Evolutionary conservation across 2,329 filamentous ascomycete genomes (phyloP), one percentile per base, ranked within the genome.

Genomic region (Fusarium goolgardi): DNA sequence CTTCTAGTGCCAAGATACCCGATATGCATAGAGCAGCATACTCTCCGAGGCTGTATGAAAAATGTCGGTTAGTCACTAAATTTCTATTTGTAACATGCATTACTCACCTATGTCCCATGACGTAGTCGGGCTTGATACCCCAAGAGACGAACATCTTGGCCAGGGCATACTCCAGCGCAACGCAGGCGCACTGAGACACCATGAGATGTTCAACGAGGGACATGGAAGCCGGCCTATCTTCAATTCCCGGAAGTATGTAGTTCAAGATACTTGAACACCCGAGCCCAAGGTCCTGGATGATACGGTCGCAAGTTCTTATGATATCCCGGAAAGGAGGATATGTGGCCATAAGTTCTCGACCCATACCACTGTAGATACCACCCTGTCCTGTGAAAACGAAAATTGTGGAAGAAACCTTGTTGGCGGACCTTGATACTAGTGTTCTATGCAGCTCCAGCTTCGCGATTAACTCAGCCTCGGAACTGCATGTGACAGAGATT

Each of bases 31-130:
- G 15, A 6, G 54, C 54, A 2, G 54, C 29, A 9, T 56, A 56
- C 16, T 56, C 54, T 5, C 54, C 54, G 3, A 56, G 35, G n/a
- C 53, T 56, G 8, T 1, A 23, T 9, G n/a, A 5, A 9, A 21
- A 3, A 35, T 6, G 9, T 6, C 7, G 11, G 15, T 55, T 15
- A 55, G 41, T 47, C 1, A 23, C 16, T 20, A 12, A 16, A 34
- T 11, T 18, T 8, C 4, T 15, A 3, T 13, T 2, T 29, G 5
- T 2, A 2, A 8, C 13, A n/a, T 23, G 6, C 18, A 11, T 5
- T 18, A 54, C 53, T 27, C 25, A 56, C 53, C 54, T 56, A 18
- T 56, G 54, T 3, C 54, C 54, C 2, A 56, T n/a, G 5, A 56
- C 18, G 35, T 43, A 51, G 13, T 56, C 5, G 6, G 54, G 37